These are phyloP conservation scores for Beauveria asiatica DNA, from an alignment of 2,329 filamentous ascomycete species.

Conservation along the genomic window DNA sequence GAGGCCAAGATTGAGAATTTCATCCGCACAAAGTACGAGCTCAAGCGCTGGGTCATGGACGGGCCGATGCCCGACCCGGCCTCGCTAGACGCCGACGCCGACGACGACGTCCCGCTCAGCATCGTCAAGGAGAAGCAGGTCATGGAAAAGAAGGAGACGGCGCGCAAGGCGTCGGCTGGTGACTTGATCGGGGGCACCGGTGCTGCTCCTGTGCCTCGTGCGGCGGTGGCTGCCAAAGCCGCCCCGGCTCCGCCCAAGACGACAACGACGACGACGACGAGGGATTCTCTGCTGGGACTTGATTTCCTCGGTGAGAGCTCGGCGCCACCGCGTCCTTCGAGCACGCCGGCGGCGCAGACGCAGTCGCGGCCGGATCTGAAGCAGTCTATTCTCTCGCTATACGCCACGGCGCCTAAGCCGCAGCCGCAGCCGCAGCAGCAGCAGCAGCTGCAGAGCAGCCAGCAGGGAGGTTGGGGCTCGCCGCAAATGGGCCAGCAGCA, in stretches of 20 bases:
- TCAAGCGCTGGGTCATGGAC: constrained; percentile 99
- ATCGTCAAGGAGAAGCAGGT: constrained; percentile 59
- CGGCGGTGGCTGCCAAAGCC: constrained; percentile 47
- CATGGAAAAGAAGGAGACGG: constrained; percentile 48
- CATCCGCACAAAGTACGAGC: constrained; percentile 97
- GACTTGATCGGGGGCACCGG: constrained; percentile 81
- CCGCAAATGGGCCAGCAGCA: constrained; percentile 37
- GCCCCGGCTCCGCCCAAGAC: constrained; percentile 56
- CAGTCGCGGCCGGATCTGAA: constrained; percentile 88
- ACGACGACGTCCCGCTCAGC: constrained; percentile 67
- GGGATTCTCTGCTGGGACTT: constrained; percentile 83
- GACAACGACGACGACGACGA: constrained; percentile 62
- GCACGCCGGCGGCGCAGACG: constrained; percentile 57
- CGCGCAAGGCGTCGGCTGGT: constrained; percentile 49
- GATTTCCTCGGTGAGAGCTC: constrained; percentile 80
- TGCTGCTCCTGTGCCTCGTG: constrained; percentile 46
- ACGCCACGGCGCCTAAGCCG: constrained; percentile 76
- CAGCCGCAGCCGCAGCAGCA: constrained; percentile 47
- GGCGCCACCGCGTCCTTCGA: constrained; percentile 71
- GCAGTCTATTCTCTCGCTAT: constrained; percentile 92
- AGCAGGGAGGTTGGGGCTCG: constrained; percentile 50
- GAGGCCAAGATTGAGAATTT: constrained; percentile 99
- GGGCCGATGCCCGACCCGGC: constrained; percentile 89
- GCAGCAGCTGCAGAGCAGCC: constrained; percentile 48
- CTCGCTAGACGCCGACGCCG: constrained; percentile 71